Percentiles rank a stretch among this genome's conserved stretches.
Conservation (phyloP, 2,329 filamentous ascomycete genomes). For the Ascosphaera aggregata region DNA sequence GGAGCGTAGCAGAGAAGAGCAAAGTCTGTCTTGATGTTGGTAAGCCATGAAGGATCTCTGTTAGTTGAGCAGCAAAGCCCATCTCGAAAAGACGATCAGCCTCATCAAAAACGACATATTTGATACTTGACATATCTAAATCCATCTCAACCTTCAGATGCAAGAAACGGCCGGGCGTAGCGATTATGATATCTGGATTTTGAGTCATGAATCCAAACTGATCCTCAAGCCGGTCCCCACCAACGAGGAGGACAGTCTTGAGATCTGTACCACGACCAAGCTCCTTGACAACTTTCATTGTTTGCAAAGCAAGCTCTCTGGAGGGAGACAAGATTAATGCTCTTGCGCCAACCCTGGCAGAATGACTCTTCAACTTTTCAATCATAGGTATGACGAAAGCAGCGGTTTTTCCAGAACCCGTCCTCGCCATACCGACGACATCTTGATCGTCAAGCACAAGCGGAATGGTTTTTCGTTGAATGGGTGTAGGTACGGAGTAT, state of each 20-base stretch:
- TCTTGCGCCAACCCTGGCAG: conserved; percentile 61
- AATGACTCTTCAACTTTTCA: conserved; percentile 73
- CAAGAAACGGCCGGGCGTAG: conserved; percentile 85
- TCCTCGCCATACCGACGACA: conserved; percentile 97
- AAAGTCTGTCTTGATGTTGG: conserved; percentile 71
- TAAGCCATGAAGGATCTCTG: conserved; percentile 76
- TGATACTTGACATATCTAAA: conserved; percentile 69
- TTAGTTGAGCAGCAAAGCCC: conserved; percentile 85
- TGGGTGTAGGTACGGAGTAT: conserved; percentile 87
- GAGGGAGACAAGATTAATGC: conserved; percentile 81
- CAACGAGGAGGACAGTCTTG: conserved; percentile 72
- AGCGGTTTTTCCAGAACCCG: conserved; percentile 95
- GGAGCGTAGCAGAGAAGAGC: conserved; percentile 85
- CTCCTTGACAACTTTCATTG: conserved; percentile 89
- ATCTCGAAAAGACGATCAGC: conserved; percentile 95
- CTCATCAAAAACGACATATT: conserved; percentile 94
- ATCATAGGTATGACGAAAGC: conserved; percentile 99
- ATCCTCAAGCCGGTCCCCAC: conserved; percentile 87
- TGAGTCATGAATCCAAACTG: conserved; percentile 82
- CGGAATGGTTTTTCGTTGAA: conserved; percentile 91
- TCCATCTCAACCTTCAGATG: conserved; percentile 96
- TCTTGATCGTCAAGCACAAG: conserved; percentile 74
- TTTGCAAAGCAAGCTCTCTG: conserved; percentile 83
- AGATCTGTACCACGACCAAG: conserved; percentile 76
- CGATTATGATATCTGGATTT: conserved; percentile 94